Evolutionary conservation across 495 filamentous ascomycete species (phyloP), one percentile per base, ranked within the genome.

Genomic region (Penicillium macrosclerotiorum): DNA sequence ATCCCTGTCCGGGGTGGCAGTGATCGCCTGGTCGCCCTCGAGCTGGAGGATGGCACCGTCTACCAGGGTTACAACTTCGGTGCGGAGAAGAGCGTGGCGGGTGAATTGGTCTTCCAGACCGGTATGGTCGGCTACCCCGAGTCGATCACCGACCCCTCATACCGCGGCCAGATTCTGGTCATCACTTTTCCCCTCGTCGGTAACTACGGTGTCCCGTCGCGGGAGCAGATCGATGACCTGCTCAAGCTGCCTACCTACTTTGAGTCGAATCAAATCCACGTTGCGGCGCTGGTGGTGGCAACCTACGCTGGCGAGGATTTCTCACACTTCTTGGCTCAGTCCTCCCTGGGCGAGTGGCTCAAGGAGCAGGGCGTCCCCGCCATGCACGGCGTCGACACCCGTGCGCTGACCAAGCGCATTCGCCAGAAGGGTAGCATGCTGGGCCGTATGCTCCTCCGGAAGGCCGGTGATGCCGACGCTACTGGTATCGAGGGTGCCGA

Each of bases 101-200:
- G 93, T 59, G 93, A 98, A 79, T 75, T 97, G 63, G 93, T 98
- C 68, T 98, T 98, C 74, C 93, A 98, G 77, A 98, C 93, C 37
- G 93, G 93, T 62, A 95, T 98, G 93, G 93, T 98, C 45, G 93
- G 93, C 49, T 98, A 98, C 62, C 91, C 93, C 23, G 93, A 98
- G 73, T 91, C 88, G 9, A 78, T 95, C 57, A 95, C 90, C 38
- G 90, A 95, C 57, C 90, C 90, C 48, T 95, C 90, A 45, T 95
- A 95, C 67, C 86, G 86, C 12, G 90, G 90, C 27, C 90, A 95
- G 68, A 90, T 95, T 38, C 79, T 95, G 39, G 88, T 95, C 57
- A 78, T 95, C 56, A 95, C 90, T 19, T 95, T 93, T 66, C 90
- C 90, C 18, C 75, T 95, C 12, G 85, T 91, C 46, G 90, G 90